Conservation (phyloP, 352 stramenopile species). For the Blastocystis sp. region DNA sequence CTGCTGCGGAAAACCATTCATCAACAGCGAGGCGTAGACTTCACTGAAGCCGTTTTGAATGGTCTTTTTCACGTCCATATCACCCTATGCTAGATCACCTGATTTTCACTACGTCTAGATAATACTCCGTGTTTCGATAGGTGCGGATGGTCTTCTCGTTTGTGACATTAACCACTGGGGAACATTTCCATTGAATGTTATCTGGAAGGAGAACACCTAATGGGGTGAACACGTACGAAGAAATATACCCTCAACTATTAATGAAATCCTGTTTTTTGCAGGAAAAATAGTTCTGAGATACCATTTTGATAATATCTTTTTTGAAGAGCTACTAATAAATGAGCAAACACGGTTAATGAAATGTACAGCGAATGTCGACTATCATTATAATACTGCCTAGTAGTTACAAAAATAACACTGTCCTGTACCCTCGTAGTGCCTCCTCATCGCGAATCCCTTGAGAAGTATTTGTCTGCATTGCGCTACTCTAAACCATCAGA, state of each 20-base stretch:
- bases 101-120: background rate
- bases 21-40: background rate
- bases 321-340: background rate
- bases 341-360: background rate
- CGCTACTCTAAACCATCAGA: no score
- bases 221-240: background rate
- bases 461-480: no score
- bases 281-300: background rate
- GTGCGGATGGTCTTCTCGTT: background rate
- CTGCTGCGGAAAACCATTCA: background rate
- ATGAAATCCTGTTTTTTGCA: background rate
- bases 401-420: background rate
- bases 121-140: background rate
- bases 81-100: background rate
- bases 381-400: background rate
- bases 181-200: background rate
- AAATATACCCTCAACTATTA: background rate
- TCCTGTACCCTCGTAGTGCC: background rate
- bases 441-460: no score
- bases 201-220: background rate
- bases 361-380: background rate
- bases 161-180: background rate
- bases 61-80: background rate
- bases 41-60: background rate
- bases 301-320: background rate